Percentiles rank a stretch among this genome's conserved stretches.
Conservation (phyloP, 805 yeast species). For the Clavispora phyllophila region DNA sequence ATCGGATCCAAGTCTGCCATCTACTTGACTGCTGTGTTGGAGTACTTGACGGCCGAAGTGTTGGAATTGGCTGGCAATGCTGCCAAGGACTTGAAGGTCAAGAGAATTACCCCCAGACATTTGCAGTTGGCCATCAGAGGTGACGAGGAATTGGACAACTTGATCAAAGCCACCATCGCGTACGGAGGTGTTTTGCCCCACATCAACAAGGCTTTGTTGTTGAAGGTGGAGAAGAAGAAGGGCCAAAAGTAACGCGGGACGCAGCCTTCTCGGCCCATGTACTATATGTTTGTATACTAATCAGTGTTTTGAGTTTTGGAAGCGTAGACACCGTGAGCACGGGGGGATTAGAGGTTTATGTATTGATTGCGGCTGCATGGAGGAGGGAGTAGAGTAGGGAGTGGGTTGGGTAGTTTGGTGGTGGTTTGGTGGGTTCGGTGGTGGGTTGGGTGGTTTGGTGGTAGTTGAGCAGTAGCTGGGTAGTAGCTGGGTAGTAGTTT, state of each 20-base stretch:
- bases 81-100: slow-evolving; percentile 29
- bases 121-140: slow-evolving; percentile 30
- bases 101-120: slow-evolving; percentile 29
- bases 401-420: too few species aligned
- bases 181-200: slow-evolving; percentile 33
- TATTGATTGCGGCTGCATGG: too few species aligned
- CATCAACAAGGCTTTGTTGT: slow-evolving; percentile 30
- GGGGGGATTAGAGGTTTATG: too few species aligned
- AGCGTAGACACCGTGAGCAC: too few species aligned
- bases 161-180: slow-evolving; percentile 30
- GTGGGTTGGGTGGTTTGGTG: too few species aligned
- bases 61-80: slow-evolving; percentile 31
- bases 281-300: slow-evolving; percentile 16
- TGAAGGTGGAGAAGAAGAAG: slow-evolving; percentile 28
- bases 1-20: slow-evolving; percentile 85
- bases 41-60: slow-evolving; percentile 28
- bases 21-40: slow-evolving; percentile 28
- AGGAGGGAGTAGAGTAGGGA: too few species aligned
- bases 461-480: too few species aligned
- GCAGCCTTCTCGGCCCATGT: slow-evolving; percentile 5
- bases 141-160: slow-evolving; percentile 29
- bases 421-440: too few species aligned
- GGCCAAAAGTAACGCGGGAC: slow-evolving; percentile 11
- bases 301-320: background rate
- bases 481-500: too few species aligned